These are phyloP conservation scores for Coemansia biformis DNA, from an alignment of 192 early-diverging fungal genomes.

Conservation along the genomic window DNA sequence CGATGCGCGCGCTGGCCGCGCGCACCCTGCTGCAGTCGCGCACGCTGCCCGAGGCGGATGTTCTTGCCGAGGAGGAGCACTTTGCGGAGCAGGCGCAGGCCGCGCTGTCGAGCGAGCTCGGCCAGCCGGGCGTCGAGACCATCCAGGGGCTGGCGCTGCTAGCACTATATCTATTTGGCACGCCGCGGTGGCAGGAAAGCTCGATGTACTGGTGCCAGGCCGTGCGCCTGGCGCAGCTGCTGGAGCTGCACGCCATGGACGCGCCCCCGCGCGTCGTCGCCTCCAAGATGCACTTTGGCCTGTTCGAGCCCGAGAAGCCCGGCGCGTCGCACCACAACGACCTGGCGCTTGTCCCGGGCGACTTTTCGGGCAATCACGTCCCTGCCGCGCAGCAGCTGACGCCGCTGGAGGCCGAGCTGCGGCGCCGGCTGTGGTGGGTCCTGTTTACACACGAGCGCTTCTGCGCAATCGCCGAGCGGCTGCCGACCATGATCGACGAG, in stretches of 20 bases:
- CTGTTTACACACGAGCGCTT: slow-evolving; percentile 49
- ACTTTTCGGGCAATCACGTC: slow-evolving; percentile 33
- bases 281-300: slow-evolving; percentile 44
- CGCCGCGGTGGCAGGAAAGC: slow-evolving; percentile 44
- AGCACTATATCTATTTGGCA: slow-evolving; percentile 37
- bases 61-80: slow-evolving; percentile 35
- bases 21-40: slow-evolving; percentile 28
- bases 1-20: slow-evolving; percentile 39
- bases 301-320: slow-evolving; percentile 35
- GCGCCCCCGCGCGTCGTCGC: slow-evolving; percentile 40
- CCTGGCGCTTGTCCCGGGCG: slow-evolving; percentile 34
- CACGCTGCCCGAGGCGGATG: slow-evolving; percentile 21
- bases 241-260: slow-evolving; percentile 42
- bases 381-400: slow-evolving; percentile 34
- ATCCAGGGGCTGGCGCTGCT: slow-evolving; percentile 43
- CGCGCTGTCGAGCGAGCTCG: slow-evolving; percentile 22
- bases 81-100: slow-evolving; percentile 30
- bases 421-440: slow-evolving; percentile 47
- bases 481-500: slow-evolving; percentile 49
- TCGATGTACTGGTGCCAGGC: slow-evolving; percentile 53
- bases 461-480: slow-evolving; percentile 43
- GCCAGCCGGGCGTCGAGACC: slow-evolving; percentile 26
- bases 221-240: slow-evolving; percentile 39
- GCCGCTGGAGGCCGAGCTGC: slow-evolving; percentile 42
- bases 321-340: slow-evolving; percentile 10